Evolutionary conservation across 2,329 filamentous ascomycete species (phyloP), one percentile per base, ranked within the genome.

Genomic region (Pseudophaeomoniella oleicola): DNA sequence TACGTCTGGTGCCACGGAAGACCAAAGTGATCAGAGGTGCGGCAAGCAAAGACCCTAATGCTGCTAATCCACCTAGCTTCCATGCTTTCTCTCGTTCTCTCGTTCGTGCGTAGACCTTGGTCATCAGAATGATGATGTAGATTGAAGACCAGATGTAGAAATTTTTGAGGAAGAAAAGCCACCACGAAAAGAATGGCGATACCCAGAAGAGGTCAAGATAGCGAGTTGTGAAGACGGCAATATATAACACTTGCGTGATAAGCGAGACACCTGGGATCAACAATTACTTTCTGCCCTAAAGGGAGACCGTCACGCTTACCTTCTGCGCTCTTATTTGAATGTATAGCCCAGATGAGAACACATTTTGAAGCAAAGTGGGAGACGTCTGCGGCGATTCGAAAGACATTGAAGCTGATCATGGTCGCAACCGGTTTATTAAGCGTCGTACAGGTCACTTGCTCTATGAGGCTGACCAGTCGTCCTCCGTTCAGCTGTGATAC

Each of bases 81-180:
- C 88, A 94, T n/a, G 86, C 82, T 49, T 85, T 75, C 63, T 96
- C 88, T 37, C 78, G 71, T 60, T 96, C 88, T 30, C 87, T 67
- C n/a, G 87, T 93, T 19, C 88, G 74, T 9, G 87, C 81, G 56
- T 76, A 94, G 15, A 86, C 65, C 60, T 78, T 80, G 57, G 85
- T 80, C 86, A 96, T 94, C 44, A 93, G 60, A 39, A 72, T 79
- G 43, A 94, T 72, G 49, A 87, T 90, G 58, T 94, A 94, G 43
- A 87, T 70, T 1, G 82, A 88, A 3, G 81, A 83, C 3, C 72
- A 51, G 42, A 93, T 81, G 60, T 94, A 96, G 60, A 92, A 84
- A 42, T 90, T 69, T 67, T 94, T 94, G 58, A 94, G 81, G 41
- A 81, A 65, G 46, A 79, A 72, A 59, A 90, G 88, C 75, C 81